Evolutionary conservation across 2,329 filamentous ascomycete species (phyloP), one percentile per base, ranked within the genome.

Genomic region (Diaporthe capsici): DNA sequence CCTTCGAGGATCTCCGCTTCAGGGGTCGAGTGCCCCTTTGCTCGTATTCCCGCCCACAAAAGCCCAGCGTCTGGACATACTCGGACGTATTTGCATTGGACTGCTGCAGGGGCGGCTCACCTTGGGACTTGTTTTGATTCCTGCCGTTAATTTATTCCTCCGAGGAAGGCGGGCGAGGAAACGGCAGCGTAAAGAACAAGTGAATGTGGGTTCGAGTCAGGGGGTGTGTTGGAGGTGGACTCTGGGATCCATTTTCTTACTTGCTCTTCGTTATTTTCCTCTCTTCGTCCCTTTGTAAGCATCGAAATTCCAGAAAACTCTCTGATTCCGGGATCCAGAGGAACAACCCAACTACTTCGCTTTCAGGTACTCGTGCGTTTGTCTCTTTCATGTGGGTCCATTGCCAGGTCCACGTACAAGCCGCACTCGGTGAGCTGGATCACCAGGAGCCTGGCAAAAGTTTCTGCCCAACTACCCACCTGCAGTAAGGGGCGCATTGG

Each of bases 381-480:
- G 42, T 28, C 9, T 20, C 49, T 28, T 7, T 10, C 7, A 42
- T 25, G 15, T 10, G 31, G 47, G 34, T 42, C 6, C 12, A 31
- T 55, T n/a, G 25, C 9, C 49, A 51, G 37, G n/a, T 42, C 37
- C 49, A 31, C 7, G 47, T 53, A 39, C 47, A 22, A 53, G 47
- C 22, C 22, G 47, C 13, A 42, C 34, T 42, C 15, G 47, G 65
- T 55, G 47, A 51, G 47, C 34, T 39, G 31, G 13, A 51, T 51
- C 47, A n/a, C 15, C 37, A 55, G n/a, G 15, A 53, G 65, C 49
- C 65, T 53, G 65, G 34, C 34, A 20, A 28, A 20, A 42, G 22
- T 70, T 70, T 70, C 34, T 70, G 49, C 47, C 49, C 65, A 70
- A 70, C 34, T 42, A 42, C 13, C 31, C 65, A 70, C 49, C 34